Conservation (phyloP, 257 asterid species). For the Anisodus acutangulus region DNA sequence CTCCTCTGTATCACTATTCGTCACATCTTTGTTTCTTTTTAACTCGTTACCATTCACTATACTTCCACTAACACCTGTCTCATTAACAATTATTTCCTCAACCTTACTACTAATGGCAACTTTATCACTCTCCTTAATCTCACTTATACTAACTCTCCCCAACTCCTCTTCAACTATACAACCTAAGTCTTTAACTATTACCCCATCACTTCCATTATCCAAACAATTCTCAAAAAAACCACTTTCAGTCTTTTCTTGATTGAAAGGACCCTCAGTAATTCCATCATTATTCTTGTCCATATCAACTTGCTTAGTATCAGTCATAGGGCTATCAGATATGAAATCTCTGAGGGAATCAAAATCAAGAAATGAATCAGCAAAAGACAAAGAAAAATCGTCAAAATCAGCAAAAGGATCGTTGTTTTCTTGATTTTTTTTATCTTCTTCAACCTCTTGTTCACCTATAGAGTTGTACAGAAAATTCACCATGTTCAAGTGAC, state of each 20-base stretch:
- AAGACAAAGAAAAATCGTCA: slow-evolving; percentile 49
- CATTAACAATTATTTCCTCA: slow-evolving; percentile 28
- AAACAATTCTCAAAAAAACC: slow-evolving; percentile 25
- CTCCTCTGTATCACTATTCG: slow-evolving; percentile 38
- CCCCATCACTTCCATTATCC: slow-evolving; percentile 31
- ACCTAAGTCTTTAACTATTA: slow-evolving; percentile 27
- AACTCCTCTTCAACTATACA: slow-evolving; percentile 54
- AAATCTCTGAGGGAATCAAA: slow-evolving; percentile 57
- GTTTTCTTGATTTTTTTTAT: slow-evolving; percentile 32
- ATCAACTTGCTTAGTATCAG: slow-evolving; percentile 36
- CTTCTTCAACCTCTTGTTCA: slow-evolving; percentile 44
- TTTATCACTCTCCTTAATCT: not conserved
- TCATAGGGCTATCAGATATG: slow-evolving; percentile 49
- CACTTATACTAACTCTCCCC: slow-evolving; percentile 58
- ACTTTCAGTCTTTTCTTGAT: slow-evolving; percentile 30
- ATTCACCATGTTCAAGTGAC: slow-evolving; percentile 58
- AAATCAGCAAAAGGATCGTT: slow-evolving; percentile 17
- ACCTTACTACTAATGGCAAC: not conserved
- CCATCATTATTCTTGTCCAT: slow-evolving; percentile 21
- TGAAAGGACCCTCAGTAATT: not conserved
- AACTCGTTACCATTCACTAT: not conserved
- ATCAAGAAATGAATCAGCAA: slow-evolving; percentile 66
- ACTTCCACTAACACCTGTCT: not conserved
- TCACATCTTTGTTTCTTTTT: slow-evolving; percentile 40
- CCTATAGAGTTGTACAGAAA: slow-evolving; percentile 37